phyloP scores from a whole-genome alignment of 2,329 filamentous ascomycete genomes.

The Penicillium concentricum region DNA sequence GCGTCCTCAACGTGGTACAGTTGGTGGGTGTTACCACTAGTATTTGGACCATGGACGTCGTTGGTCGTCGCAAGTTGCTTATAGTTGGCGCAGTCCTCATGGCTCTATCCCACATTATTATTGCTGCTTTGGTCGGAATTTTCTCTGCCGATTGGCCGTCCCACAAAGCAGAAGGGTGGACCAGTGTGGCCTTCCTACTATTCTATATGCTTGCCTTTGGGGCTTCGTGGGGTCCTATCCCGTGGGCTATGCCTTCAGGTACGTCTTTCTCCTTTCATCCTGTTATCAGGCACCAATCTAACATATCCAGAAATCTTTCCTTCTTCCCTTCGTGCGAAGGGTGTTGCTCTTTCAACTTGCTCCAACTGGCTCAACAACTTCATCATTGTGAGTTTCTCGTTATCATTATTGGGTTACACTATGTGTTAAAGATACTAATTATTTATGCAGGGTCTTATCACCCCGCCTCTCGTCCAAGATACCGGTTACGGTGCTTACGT shows the following conservation, averaged over 20 bases:
- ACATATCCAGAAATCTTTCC: constrained; percentile 63
- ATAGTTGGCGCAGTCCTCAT: constrained; percentile 48
- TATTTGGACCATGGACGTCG: constrained; percentile 51
- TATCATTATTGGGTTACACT: not conserved
- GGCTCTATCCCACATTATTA: constrained; percentile 50
- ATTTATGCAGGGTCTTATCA: constrained; percentile 55
- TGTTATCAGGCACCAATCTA: constrained; percentile 6
- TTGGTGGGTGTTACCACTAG: constrained; percentile 48
- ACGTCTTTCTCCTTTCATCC: not conserved
- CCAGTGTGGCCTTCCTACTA: constrained; percentile 58
- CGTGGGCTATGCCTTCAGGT: constrained; percentile 44
- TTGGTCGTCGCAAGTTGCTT: constrained; percentile 50
- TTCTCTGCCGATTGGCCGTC: constrained; percentile 53
- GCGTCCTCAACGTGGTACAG: constrained; percentile 54
- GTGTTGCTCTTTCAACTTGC: constrained; percentile 63
- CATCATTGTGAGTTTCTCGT: constrained; percentile 47
- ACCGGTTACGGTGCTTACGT: constrained; percentile 55
- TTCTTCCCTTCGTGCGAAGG: constrained; percentile 60
- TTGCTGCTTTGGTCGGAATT: constrained; percentile 55
- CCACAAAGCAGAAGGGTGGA: constrained; percentile 55
- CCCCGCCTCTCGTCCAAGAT: constrained; percentile 61
- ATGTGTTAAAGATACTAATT: constrained; percentile 13
- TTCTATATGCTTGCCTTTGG: constrained; percentile 65
- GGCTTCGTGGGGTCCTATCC: constrained; percentile 56
- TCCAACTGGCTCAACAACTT: constrained; percentile 67